Base-by-base conservation (phyloP, 2,329 filamentous ascomycete genomes). In the Colletotrichum sp. region DNA sequence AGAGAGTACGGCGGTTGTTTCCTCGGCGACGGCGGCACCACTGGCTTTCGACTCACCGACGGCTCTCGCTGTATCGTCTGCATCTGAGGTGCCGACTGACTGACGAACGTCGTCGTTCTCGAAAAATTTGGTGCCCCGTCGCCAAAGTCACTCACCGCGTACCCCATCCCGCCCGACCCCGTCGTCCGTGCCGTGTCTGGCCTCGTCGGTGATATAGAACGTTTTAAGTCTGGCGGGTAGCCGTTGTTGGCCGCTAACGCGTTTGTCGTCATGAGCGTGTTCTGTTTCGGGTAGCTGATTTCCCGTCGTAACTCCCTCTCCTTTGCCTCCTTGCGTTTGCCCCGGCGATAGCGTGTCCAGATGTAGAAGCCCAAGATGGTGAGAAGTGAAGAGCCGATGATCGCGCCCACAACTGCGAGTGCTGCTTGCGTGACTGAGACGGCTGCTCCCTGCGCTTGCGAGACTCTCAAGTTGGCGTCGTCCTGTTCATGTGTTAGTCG, bases 361-460 rank as follows among this genome's bases (percentile, higher is more conserved):
- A 85, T 78, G 52, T 84, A 84, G 74, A 85, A 85, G 30, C 81
- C 80, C 4, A 83, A 66, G 6, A 86, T 82, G 1, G 84, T 86
- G 36, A 88, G 79, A 24, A 88, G 78, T 2, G 85, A 82, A 4
- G 84, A 85, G n/a, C 83, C 86, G 66, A 87, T 80, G 38, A 87
- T 84, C 64, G 84, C 85, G 16, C 83, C 86, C 6, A 87, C 84
- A 21, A 88, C 83, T 12, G 85, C 86, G 7, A 87, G 75, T 1
- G 86, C 85, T 0, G 82, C 83, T 79, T 87, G 85, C 1, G 85
- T 87, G 18, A 84, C 84, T 4, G 85, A 86, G 3, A 87, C 82
- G 5, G 85, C 84, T 5, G 84, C 79, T 21, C 81, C 84, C 67
- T 86, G 85, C 1, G 85, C 82, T 18, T 82, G 80, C 21, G 81